phyloP scores from a whole-genome alignment of 208 protist genomes.

The Zelonia costaricensis region DNA sequence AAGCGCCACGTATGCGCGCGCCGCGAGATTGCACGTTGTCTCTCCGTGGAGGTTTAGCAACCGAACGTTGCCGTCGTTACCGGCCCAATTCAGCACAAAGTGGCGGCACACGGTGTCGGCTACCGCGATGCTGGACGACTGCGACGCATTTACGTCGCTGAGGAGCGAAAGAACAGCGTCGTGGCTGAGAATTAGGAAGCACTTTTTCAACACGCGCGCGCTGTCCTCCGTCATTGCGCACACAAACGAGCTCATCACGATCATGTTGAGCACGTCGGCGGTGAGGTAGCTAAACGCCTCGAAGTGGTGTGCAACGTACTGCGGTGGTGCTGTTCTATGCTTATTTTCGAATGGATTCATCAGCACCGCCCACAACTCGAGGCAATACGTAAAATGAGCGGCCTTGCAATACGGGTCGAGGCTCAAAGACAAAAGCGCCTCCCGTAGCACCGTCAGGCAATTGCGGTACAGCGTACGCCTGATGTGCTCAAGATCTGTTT shows the following conservation, averaged over 20 bases:
- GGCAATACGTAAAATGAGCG: slow-evolving; percentile 66
- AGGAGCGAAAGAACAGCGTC: slow-evolving; percentile 33
- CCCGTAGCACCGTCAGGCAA: slow-evolving; percentile 56
- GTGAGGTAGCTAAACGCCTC: slow-evolving; percentile 72
- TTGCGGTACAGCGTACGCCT: slow-evolving; percentile 61
- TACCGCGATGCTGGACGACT: slow-evolving; percentile 1
- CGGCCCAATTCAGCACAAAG: slow-evolving; percentile 33
- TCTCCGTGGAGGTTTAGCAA: slow-evolving; percentile 22
- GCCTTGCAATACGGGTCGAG: slow-evolving; percentile 48
- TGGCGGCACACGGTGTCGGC: slow-evolving; percentile 14
- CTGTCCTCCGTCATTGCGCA: slow-evolving; percentile 49
- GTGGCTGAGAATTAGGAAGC: slow-evolving; percentile 41
- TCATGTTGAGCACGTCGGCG: slow-evolving; percentile 56
- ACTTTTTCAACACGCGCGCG: slow-evolving; percentile 42
- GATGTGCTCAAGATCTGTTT: slow-evolving; percentile 47
- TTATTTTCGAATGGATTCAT: slow-evolving; percentile 51
- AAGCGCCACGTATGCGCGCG: slow-evolving; percentile 26
- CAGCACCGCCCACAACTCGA: slow-evolving; percentile 78
- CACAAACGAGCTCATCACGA: slow-evolving; percentile 72
- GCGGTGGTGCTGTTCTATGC: slow-evolving; percentile 21
- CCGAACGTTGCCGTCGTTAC: slow-evolving; percentile 19
- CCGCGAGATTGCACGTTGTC: slow-evolving; percentile 33
- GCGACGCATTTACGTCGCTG: slow-evolving; percentile 27
- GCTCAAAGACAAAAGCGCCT: slow-evolving; percentile 62
- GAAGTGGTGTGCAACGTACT: slow-evolving; percentile 67